Conservation (phyloP, 371 early-diverging fungal species). For the Zopfochytrium polystomum region DNA sequence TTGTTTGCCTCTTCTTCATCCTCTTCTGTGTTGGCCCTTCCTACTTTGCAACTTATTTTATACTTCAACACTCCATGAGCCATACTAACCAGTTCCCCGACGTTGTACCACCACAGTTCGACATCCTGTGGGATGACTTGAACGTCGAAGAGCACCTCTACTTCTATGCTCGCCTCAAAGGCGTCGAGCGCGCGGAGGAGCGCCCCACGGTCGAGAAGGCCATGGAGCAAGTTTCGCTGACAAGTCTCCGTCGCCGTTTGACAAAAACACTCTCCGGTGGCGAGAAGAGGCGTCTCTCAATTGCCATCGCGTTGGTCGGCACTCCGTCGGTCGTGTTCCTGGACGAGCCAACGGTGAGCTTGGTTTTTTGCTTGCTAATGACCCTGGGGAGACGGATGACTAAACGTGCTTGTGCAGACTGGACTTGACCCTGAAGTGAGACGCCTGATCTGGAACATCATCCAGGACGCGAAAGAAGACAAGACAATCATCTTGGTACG, state of each 20-base stretch:
- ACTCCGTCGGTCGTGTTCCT: conserved; percentile 58
- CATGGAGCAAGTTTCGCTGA: conserved; percentile 27
- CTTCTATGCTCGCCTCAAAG: conserved; percentile 69
- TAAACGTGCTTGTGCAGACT: no score
- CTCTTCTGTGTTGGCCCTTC: no score
- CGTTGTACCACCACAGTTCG: no score
- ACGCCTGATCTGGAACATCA: no score
- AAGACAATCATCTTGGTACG: conserved; percentile 60
- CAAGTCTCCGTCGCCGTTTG: conserved; percentile 10
- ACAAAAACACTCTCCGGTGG: conserved; percentile 56
- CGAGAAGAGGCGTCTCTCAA: conserved; percentile 62
- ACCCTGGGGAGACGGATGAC: no score
- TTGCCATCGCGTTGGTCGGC: conserved; percentile 64
- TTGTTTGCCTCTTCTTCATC: no score
- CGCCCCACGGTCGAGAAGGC: conserved; percentile 42
- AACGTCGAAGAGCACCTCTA: conserved; percentile 65
- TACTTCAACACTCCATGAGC: no score
- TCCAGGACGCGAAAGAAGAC: no score
- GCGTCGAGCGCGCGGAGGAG: conserved; percentile 51
- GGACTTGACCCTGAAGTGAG: conserved; percentile 68
- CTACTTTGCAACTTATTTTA: no score
- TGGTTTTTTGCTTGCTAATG: no score
- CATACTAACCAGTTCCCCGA: no score
- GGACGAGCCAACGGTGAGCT: conserved; percentile 59
- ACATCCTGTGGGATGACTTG: conserved; percentile 71